Conservation (phyloP, 768 basidiomycete species). For the Tylopilus vinaceipallidus region DNA sequence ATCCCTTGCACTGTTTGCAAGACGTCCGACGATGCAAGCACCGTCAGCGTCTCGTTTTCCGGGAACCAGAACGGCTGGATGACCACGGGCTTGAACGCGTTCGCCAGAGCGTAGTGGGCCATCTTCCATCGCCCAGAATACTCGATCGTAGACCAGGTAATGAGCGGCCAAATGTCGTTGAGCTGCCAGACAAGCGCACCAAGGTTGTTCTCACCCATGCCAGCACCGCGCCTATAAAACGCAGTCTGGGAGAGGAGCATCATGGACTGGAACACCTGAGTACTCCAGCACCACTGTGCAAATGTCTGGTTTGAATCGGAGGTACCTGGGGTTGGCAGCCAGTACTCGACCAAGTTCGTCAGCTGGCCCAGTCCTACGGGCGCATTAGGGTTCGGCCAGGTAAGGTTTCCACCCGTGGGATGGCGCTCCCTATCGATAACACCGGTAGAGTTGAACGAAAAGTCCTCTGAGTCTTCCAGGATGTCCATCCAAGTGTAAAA, state of each 20-base stretch:
- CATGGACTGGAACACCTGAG: slow-evolving; percentile 61
- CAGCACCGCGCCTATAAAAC: slow-evolving; percentile 58
- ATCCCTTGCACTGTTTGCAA: slow-evolving; percentile 45
- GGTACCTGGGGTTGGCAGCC: slow-evolving; percentile 52
- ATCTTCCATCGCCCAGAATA: slow-evolving; percentile 62
- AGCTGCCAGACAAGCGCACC: slow-evolving; percentile 60
- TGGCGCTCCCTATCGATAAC: slow-evolving; percentile 57
- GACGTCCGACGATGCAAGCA: slow-evolving; percentile 50
- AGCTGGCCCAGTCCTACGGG: slow-evolving; percentile 52
- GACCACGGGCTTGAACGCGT: slow-evolving; percentile 44
- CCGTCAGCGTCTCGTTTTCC: slow-evolving; percentile 44
- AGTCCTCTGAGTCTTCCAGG: slow-evolving; percentile 47
- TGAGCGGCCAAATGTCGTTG: slow-evolving; percentile 61
- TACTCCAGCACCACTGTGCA: slow-evolving; percentile 63
- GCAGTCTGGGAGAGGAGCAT: slow-evolving; percentile 56
- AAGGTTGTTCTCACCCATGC: slow-evolving; percentile 55
- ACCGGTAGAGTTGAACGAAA: slow-evolving; percentile 56
- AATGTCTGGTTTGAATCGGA: slow-evolving; percentile 56
- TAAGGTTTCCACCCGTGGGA: slow-evolving; percentile 48
- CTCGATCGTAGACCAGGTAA: slow-evolving; percentile 55
- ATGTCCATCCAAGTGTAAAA: slow-evolving; percentile 62
- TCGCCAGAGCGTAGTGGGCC: slow-evolving; percentile 48
- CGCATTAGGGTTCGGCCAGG: slow-evolving; percentile 56
- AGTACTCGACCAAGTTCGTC: slow-evolving; percentile 50
- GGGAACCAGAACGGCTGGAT: slow-evolving; percentile 59